Base-by-base conservation (phyloP, 179 eudicot genomes). In the Patellifolia procumbens region DNA sequence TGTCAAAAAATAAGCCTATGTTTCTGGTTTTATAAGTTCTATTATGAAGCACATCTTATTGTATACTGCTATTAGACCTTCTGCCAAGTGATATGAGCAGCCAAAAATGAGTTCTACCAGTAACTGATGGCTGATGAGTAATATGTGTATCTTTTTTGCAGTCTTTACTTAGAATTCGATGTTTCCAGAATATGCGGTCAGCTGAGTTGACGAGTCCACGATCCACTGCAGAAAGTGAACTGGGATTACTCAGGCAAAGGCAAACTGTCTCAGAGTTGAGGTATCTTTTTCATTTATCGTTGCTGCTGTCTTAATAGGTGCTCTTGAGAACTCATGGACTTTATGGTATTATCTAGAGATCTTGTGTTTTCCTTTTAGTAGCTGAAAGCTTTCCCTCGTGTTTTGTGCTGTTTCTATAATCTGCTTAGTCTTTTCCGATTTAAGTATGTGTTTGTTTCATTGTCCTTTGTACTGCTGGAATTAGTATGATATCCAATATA, bases 181-280 rank as follows among this genome's bases (percentile, higher is more conserved):
- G 88, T 80, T 82, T 92, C 85, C 86, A 84, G 70, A 86, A 84
- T 70, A 82, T 72, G 78, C 84, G 90, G 61, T 79, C 83, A 70
- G 78, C 73, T 73, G 84, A 72, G 70, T 85, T 80, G 12, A 80
- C 86, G 77, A 88, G 88, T 48, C 85, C 87, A 43, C 72, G 83
- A 72, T 85, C 94, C 68, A 59, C 77, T 58, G 89, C 92, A 64
- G 92, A 86, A 75, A 87, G 87, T 85, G 98, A 94, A 80, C 76
- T 94, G 78, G 96, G 97, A 37, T 81, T 91, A 72, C 81, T 94
- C 66, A 87, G 91, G 85, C 90, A 90, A 82, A 86, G 86, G n/a
- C 94, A 83, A 34, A 83, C 94, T 19, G 98, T 94, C 32, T 84
- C 97, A 45, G 90, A 84, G 77, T 84, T 92, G 81, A 91, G 98